Base-by-base conservation (phyloP, 805 yeast genomes). In the Candida boidinii region DNA sequence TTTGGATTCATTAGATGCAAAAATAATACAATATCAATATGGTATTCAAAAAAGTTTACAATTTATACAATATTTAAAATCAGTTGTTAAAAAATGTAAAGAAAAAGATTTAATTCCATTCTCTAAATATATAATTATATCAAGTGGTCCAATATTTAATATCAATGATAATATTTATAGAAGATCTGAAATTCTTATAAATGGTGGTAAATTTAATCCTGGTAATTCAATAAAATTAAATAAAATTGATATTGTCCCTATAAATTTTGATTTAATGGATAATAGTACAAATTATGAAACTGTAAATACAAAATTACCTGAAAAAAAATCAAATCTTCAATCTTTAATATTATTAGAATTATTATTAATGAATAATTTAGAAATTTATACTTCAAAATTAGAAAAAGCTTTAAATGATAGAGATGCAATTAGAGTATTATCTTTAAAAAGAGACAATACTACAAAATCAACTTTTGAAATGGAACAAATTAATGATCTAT, bases 21-120 rank as follows among this genome's bases (percentile, higher is more conserved):
- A 68, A 39, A 60, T 75, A 16, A 51, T 79, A 4, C 83, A 79
- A 48, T 79, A 70, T 50, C 68, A 66, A 35, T 73, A 73, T 43
- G 70, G 76, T 8, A 56, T 68, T 3, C 48, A 54, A 35, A 76
- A 76, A 45, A 45, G 76, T 17, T 57, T 58, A 23, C 52, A 54
- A 22, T 38, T 56, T 4, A 50, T 60, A 13, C 48, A 61, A 17
- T 43, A 69, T n/a, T 39, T 66, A 37, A 54, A 37, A 39, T 45
- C 13, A 30, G 41, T 28, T 37, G 41, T 31, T 33, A 38, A 28
- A 36, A 42, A 18, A 35, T 52, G 38, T 11, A 38, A 38, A 2
- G 17, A 22, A 4, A 38, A 41, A 2, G 36, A 45, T 5, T 41
- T 56, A 18, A 51, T 58, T 16, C 65, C 69, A 2, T 39, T 60